Conservation (phyloP, 305 asterid species). For the Nicotiana rustica region DNA sequence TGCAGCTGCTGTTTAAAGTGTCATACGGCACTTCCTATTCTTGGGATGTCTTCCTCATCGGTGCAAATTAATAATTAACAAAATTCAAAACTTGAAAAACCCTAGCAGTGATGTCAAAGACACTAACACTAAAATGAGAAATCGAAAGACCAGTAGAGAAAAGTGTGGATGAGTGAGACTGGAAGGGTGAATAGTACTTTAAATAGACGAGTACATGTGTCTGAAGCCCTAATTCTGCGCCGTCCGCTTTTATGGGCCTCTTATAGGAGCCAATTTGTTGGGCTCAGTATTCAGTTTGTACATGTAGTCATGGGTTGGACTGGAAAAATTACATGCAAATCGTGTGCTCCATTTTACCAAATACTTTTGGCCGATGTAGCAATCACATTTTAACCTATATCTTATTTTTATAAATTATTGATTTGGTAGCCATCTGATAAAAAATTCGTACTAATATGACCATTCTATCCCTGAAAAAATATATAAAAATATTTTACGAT, state of each 20-base stretch:
- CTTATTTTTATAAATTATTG: no score
- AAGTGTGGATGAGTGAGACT: not conserved
- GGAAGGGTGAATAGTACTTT: not conserved
- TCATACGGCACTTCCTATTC: conserved; percentile 99
- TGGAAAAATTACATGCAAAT: no score
- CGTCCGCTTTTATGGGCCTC: not conserved
- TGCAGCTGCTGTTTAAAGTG: conserved; percentile 61
- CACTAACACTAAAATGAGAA: not conserved
- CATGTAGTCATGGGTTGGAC: not conserved
- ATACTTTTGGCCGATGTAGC: no score
- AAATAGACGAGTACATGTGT: not conserved
- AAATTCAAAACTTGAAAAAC: not conserved
- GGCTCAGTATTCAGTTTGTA: not conserved
- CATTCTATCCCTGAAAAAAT: no score
- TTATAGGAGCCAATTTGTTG: not conserved
- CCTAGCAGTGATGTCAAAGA: not conserved
- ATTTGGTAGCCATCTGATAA: no score
- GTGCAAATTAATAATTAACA: conserved; percentile 12
- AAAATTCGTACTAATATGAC: no score
- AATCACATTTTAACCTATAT: no score
- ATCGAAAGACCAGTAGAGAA: no score
- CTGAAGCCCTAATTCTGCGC: conserved; percentile 17
- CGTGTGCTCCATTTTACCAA: not conserved
- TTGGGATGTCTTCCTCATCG: conserved; percentile 92
- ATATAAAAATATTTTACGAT: no score